A percentile compares a stretch with the other conserved stretches of the same genome.
Conservation (phyloP, 192 early-diverging fungal species). For the Entophlyctis luteolus region DNA sequence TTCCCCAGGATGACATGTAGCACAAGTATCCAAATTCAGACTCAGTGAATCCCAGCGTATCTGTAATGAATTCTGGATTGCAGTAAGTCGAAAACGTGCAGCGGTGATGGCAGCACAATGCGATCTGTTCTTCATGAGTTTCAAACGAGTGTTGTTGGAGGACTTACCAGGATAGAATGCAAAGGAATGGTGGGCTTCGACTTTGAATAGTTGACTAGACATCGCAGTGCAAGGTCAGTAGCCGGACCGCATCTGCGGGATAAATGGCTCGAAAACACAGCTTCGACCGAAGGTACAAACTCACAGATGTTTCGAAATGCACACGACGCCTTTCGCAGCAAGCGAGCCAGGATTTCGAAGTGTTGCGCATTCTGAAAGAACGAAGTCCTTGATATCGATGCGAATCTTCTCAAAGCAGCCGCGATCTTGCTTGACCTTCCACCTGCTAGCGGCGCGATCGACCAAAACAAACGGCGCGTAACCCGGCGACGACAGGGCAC, state of each 20-base stretch:
- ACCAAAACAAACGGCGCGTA: slow-evolving; percentile 13
- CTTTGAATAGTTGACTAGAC: background rate
- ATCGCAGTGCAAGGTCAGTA: slow-evolving; percentile 13
- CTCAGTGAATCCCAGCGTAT: background rate
- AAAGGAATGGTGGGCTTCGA: background rate
- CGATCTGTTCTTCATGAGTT: slow-evolving; percentile 3
- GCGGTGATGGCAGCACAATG: slow-evolving; percentile 22
- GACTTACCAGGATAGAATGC: background rate
- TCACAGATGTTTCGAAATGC: slow-evolving; percentile 24
- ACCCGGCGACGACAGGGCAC: too few relatives aligned
- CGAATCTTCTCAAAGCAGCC: slow-evolving; percentile 8
- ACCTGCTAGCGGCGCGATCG: slow-evolving; percentile 11
- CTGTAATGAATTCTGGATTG: slow-evolving; percentile 2
- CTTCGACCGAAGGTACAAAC: background rate
- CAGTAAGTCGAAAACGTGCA: slow-evolving; percentile 10
- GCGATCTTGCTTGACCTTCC: slow-evolving; percentile 16
- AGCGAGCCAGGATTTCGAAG: background rate
- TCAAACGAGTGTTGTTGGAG: too few relatives aligned
- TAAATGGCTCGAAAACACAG: background rate
- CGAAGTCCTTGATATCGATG: slow-evolving; percentile 23
- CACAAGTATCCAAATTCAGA: slow-evolving; percentile 13
- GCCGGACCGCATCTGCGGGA: slow-evolving; percentile 2
- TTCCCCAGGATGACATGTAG: slow-evolving; percentile 17
- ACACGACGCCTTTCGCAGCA: background rate
- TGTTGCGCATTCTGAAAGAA: background rate